Evolutionary conservation across 2,329 filamentous ascomycete species (phyloP).

Genomic region (Botrytis fragariae): DNA sequence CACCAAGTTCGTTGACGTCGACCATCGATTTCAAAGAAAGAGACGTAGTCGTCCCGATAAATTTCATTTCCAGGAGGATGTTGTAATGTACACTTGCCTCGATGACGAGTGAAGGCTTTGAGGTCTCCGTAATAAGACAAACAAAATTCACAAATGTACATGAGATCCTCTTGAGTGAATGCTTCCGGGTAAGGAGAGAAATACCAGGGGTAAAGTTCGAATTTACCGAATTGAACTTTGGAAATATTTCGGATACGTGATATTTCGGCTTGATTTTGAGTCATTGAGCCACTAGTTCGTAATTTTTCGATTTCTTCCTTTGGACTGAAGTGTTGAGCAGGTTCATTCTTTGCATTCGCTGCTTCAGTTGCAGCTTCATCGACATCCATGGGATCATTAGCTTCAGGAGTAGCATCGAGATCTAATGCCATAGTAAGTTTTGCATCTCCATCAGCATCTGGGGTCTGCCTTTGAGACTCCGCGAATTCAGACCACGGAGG

Average conservation of each 20-base stretch:
- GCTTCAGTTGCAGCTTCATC: slow-evolving; percentile 48
- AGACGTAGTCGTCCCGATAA: slow-evolving; percentile 89
- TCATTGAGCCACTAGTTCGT: slow-evolving; percentile 94
- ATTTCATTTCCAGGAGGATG: slow-evolving; percentile 98
- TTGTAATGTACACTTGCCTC: slow-evolving; percentile 82
- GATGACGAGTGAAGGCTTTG: slow-evolving; percentile 80
- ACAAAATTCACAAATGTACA: slow-evolving; percentile 98
- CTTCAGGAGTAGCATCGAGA: slow-evolving; percentile 35
- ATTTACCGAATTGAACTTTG: slow-evolving; percentile 88
- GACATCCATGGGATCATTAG: slow-evolving; percentile 49
- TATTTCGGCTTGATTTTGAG: slow-evolving; percentile 95
- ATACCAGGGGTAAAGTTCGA: slow-evolving; percentile 96
- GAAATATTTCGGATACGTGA: slow-evolving; percentile 93
- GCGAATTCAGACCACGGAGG: slow-evolving; percentile 37
- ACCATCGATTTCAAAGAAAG: slow-evolving; percentile 97
- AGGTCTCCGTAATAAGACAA: slow-evolving; percentile 83
- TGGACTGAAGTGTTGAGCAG: slow-evolving; percentile 57
- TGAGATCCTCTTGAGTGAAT: slow-evolving; percentile 83
- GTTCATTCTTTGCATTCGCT: slow-evolving; percentile 38
- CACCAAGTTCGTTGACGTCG: slow-evolving; percentile 94
- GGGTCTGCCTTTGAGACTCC: slow-evolving; percentile 34
- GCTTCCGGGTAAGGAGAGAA: slow-evolving; percentile 94
- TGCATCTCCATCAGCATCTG: slow-evolving; percentile 34
- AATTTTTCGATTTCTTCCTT: slow-evolving; percentile 97
- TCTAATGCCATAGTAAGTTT: slow-evolving; percentile 31